Evolutionary conservation across 1,284 basidiomycete species (phyloP).

Genomic region (Rhizopogon parksii): DNA sequence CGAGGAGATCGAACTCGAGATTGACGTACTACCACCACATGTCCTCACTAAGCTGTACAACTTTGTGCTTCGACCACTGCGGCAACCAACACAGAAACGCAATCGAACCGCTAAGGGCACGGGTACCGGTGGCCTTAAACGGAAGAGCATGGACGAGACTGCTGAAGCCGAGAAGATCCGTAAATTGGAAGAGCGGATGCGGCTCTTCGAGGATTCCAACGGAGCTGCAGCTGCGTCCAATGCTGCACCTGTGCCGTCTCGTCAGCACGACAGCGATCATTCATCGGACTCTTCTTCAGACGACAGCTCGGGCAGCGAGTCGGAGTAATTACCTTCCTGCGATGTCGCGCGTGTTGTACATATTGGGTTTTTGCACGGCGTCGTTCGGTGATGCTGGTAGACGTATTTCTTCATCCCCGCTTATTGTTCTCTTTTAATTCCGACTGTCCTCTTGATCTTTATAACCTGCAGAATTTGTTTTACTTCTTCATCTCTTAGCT

Average conservation of each 20-base stretch:
- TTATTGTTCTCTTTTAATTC: constrained; percentile 24
- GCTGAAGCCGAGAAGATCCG: constrained; percentile 86
- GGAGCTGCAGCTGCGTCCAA: constrained; percentile 27
- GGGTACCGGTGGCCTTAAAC: constrained; percentile 79
- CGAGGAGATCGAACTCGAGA: constrained; percentile 96
- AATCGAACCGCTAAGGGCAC: constrained; percentile 67
- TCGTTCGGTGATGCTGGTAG: constrained; percentile 10
- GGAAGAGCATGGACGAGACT: constrained; percentile 89
- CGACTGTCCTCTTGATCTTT: constrained; percentile 28
- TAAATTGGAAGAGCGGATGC: constrained; percentile 75
- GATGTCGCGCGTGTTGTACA: neutral
- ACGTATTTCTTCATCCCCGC: constrained; percentile 13
- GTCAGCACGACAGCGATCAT: constrained; percentile 52
- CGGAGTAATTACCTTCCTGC: constrained; percentile 45
- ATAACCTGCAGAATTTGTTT: constrained; percentile 24
- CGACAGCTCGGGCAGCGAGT: constrained; percentile 76
- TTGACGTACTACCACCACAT: constrained; percentile 77
- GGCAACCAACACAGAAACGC: constrained; percentile 54
- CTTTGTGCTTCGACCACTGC: constrained; percentile 77
- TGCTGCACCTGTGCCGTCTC: constrained; percentile 28
- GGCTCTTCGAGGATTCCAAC: constrained; percentile 58
- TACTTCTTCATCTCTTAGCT: constrained; percentile 7
- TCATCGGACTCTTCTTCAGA: constrained; percentile 75
- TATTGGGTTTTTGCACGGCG: constrained; percentile 1
- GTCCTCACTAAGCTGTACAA: constrained; percentile 91